Evolutionary conservation across 1,284 basidiomycete species (phyloP), one percentile per base, ranked within the genome.

Genomic region (Pseudozyma thailandica): DNA sequence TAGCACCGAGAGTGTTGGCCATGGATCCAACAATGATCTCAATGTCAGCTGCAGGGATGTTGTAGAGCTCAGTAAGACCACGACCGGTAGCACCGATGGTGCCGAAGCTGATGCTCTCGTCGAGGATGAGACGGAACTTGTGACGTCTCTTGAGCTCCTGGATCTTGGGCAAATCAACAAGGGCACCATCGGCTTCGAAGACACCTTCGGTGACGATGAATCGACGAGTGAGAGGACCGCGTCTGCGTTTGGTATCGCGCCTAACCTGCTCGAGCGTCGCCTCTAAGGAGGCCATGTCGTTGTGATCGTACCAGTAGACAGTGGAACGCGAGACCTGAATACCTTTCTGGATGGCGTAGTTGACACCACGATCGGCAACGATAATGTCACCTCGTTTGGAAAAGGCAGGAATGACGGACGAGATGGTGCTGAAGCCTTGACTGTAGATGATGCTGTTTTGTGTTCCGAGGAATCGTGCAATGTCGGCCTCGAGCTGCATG

Each of bases 191-290:
- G 77, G 90, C 90, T 84, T 98, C 94, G 80, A 97, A 98, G 51
- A 98, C 90, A 50, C 95, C 96, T 83, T 98, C 96, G 0, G 95
- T 94, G 57, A 98, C 89, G 80, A 99, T 98, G 83, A 98, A 98
- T 37, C 92, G 88, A 63, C 94, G 88, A 0, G 93, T 96, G 74
- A 98, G 86, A 6, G 91, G 91, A 9, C 87, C 87, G 46, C 89
- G 88, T 64, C 91, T 90, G 84, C 94, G 92, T 84, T 90, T 91
- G 69, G 90, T 86, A 77, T 98, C 94, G 85, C 91, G 92, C 77
- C 92, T 91, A 12, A 97, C 88, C 58, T 86, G 86, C 72, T 92
- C 87, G 47, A 98, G 86, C 2, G 94, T 92, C 12, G 92, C 89
- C 83, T 96, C 93, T 25, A 99, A 87, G 74, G 91, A 93, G 74